Evolutionary conservation across 176 grass and related monocot species (phyloP).

Genomic region (Elymus sibiricus): DNA sequence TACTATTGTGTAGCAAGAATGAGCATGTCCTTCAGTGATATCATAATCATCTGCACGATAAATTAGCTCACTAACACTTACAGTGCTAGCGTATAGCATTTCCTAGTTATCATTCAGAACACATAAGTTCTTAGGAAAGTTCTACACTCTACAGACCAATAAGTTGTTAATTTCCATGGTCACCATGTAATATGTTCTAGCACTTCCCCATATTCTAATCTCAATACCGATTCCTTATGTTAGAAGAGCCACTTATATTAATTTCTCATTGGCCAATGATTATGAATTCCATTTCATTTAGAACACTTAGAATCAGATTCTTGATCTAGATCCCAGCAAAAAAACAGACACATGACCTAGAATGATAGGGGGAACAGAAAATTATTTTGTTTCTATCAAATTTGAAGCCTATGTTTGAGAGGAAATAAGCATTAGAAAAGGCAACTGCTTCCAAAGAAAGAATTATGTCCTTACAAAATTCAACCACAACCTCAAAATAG

Average conservation of each 20-base stretch:
- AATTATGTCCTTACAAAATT: too few relatives aligned
- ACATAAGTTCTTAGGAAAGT: background rate
- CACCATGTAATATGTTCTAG: background rate
- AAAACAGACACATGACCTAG: background rate
- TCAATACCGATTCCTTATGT: background rate
- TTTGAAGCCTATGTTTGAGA: background rate
- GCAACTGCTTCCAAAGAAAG: background rate
- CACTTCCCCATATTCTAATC: background rate
- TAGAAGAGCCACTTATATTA: background rate
- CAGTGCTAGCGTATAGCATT: background rate
- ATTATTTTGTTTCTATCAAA: background rate
- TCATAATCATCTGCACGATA: background rate
- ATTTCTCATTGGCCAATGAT: background rate
- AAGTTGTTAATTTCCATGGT: background rate
- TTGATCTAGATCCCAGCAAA: background rate
- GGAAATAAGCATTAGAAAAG: background rate
- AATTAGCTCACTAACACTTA: background rate
- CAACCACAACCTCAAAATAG: too few relatives aligned
- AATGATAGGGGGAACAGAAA: background rate
- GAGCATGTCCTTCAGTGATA: background rate
- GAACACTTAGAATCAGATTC: too few relatives aligned
- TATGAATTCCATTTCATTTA: too few relatives aligned
- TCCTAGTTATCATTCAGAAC: background rate
- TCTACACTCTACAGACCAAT: background rate
- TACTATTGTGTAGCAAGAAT: background rate